Conservation (phyloP, 1,284 basidiomycete genomes). For the Irpex rosettiformis region DNA sequence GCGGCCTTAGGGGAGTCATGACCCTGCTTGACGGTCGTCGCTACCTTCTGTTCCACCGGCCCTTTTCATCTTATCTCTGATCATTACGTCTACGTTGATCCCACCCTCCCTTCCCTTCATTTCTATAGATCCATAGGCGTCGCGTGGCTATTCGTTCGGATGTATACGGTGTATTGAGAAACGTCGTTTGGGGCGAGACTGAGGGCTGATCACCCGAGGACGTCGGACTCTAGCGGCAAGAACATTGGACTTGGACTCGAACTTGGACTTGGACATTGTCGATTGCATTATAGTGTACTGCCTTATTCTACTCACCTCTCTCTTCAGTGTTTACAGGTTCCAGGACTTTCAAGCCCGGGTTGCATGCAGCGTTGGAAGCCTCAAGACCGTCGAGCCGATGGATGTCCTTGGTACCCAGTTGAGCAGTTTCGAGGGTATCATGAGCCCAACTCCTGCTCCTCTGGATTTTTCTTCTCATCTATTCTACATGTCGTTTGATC, state of each 20-base stretch:
- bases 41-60: background rate
- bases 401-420: no score
- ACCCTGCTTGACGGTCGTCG: background rate
- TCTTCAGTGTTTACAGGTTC: no score
- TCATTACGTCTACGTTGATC: background rate
- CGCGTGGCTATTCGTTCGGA: background rate
- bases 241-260: background rate
- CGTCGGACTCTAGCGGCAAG: background rate
- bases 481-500: no score
- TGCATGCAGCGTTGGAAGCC: no score
- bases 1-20: background rate
- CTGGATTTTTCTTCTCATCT: no score
- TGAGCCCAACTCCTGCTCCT: no score
- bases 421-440: no score
- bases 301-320: background rate
- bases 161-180: background rate
- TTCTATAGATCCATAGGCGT: background rate
- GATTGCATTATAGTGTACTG: background rate
- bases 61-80: background rate
- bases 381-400: no score
- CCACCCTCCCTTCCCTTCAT: background rate
- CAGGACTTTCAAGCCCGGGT: no score
- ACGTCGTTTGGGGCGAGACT: background rate
- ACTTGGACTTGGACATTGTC: background rate
- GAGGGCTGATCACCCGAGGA: background rate